phyloP scores from a whole-genome alignment of 768 basidiomycete genomes.

The Trichaptum fuscoviolaceum region DNA sequence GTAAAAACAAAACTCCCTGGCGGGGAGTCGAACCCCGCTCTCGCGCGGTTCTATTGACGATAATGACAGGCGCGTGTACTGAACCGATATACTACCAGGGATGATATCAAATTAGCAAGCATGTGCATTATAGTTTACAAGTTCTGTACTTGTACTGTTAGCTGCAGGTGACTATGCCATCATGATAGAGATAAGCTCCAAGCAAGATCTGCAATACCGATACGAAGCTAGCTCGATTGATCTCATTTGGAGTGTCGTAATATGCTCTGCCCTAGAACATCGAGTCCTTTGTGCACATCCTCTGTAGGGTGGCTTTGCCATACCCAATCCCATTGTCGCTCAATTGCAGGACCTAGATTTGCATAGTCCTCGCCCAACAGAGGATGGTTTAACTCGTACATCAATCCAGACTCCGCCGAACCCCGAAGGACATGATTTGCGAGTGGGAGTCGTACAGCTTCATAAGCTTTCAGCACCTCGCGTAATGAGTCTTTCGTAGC shows the following conservation, averaged over 20 bases:
- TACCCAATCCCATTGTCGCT: constrained; percentile 56
- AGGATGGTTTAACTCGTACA: constrained; percentile 19
- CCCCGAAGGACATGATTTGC: constrained; percentile 18
- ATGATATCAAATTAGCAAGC: neutral
- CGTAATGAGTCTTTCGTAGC: constrained; percentile 12
- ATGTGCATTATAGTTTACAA: no score
- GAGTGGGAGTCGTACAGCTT: constrained; percentile 19
- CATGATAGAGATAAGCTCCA: no score
- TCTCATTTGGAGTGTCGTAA: neutral
- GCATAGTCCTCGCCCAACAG: constrained; percentile 31
- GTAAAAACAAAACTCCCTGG: constrained; percentile 29
- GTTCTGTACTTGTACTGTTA: no score
- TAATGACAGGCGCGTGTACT: no score
- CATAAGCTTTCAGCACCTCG: constrained; percentile 17
- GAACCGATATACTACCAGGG: no score
- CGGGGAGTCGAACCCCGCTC: constrained; percentile 43
- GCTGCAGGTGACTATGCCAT: no score
- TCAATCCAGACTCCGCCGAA: constrained; percentile 17
- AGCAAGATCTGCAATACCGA: no score
- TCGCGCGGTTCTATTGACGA: constrained; percentile 24
- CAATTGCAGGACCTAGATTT: constrained; percentile 36
- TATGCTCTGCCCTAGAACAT: neutral
- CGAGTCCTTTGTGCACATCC: constrained; percentile 16
- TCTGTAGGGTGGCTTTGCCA: constrained; percentile 38
- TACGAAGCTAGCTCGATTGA: neutral